These are phyloP conservation scores for Lizonia empirigonia DNA, from an alignment of 2,329 filamentous ascomycete genomes.

Conservation along the genomic window DNA sequence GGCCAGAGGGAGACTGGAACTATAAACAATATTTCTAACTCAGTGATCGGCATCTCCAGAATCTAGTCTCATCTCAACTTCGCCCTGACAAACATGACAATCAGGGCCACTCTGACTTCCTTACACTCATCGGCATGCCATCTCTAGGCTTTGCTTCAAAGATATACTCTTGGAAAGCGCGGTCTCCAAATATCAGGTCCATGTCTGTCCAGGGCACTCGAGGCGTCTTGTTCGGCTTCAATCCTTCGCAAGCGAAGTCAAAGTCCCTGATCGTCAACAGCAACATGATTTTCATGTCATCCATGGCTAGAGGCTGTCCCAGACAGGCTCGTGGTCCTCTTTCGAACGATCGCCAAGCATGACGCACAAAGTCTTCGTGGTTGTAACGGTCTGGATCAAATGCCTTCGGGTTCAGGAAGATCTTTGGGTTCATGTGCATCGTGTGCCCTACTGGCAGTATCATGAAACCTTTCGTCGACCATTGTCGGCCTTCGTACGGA, in stretches of 20 bases:
- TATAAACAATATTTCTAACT: background rate
- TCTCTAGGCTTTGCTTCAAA: constrained; percentile 42
- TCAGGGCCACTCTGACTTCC: constrained; percentile 21
- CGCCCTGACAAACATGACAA: background rate
- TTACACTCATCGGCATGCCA: constrained; percentile 42
- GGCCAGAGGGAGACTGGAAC: too few species aligned
- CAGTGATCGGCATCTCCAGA: background rate
- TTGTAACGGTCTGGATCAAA: constrained; percentile 47
- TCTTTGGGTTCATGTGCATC: constrained; percentile 40
- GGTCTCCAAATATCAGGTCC: constrained; percentile 39
- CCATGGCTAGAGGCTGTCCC: constrained; percentile 61
- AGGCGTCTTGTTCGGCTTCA: constrained; percentile 36
- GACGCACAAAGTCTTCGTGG: constrained; percentile 50
- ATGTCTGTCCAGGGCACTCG: constrained; percentile 35
- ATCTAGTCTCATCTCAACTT: background rate
- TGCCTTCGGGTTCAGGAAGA: constrained; percentile 33
- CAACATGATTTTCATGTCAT: constrained; percentile 59
- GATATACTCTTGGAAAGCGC: constrained; percentile 39
- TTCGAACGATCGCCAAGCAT: constrained; percentile 62
- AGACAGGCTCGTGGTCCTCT: constrained; percentile 62
- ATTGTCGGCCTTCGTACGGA: constrained; percentile 48
- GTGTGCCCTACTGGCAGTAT: constrained; percentile 50
- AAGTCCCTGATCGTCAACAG: constrained; percentile 58
- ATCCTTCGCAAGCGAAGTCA: constrained; percentile 49
- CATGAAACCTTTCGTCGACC: constrained; percentile 53